Evolutionary conservation across 1,139 yeast genomes (phyloP).

Genomic region (Pichia cactophila): DNA sequence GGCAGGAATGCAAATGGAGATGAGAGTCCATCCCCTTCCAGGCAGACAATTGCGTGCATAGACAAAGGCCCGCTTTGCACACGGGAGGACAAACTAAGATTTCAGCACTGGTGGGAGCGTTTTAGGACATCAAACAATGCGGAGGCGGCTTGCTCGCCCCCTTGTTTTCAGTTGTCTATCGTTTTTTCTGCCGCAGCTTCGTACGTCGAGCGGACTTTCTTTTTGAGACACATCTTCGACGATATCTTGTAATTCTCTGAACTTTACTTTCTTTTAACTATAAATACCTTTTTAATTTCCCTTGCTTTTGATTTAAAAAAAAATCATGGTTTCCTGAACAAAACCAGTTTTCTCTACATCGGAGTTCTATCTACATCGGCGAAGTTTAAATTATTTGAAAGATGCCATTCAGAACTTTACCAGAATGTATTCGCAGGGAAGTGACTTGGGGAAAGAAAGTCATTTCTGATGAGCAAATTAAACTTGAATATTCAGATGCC

Average conservation of each 20-base stretch:
- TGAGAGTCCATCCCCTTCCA: too few relatives aligned
- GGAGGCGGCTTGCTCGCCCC: background rate
- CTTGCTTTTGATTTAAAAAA: background rate
- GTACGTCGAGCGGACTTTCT: background rate
- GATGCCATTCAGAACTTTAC: slow-evolving; percentile 33
- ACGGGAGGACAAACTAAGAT: background rate
- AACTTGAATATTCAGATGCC: slow-evolving; percentile 16
- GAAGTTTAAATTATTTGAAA: background rate
- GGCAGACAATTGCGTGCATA: background rate
- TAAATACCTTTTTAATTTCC: background rate
- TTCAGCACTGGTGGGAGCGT: background rate
- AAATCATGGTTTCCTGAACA: too few relatives aligned
- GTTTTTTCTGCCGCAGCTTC: background rate
- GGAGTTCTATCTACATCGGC: background rate
- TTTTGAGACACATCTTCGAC: too few relatives aligned
- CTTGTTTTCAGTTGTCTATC: background rate
- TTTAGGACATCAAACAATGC: background rate
- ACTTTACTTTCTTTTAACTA: background rate
- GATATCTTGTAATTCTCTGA: too few relatives aligned
- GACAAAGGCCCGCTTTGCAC: background rate
- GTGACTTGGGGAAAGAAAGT: slow-evolving; percentile 31
- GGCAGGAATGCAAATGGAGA: background rate
- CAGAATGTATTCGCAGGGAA: slow-evolving; percentile 37
- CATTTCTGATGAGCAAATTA: slow-evolving; percentile 15
- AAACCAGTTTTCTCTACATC: too few relatives aligned